Evolutionary conservation across 345 rosid genomes (phyloP).

Genomic region (Atalantia buxifolia): DNA sequence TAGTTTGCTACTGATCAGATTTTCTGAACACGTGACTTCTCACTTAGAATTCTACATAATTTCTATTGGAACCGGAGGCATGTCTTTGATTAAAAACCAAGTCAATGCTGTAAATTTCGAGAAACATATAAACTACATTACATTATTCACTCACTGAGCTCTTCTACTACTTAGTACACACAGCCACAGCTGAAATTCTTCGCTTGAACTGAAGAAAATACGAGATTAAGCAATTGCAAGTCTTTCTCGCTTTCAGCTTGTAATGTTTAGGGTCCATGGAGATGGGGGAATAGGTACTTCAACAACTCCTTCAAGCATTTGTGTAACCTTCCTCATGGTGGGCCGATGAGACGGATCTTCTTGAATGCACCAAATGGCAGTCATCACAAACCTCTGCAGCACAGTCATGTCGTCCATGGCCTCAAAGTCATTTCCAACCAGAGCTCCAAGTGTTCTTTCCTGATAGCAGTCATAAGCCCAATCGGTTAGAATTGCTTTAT

Average conservation of each 20-base stretch:
- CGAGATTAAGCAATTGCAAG: too few relatives aligned
- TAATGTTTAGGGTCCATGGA: conserved; percentile 4
- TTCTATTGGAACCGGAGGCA: background rate
- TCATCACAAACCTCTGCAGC: conserved; percentile 27
- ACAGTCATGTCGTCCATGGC: conserved; percentile 7
- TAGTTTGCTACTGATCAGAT: background rate
- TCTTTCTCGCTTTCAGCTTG: background rate
- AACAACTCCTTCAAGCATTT: conserved; percentile 48
- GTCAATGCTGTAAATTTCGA: background rate
- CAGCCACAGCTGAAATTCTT: background rate
- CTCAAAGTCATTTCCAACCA: conserved; percentile 24
- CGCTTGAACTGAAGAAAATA: background rate
- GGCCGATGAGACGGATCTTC: conserved; percentile 42
- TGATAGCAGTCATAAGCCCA: conserved; percentile 44
- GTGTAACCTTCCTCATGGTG: conserved; percentile 40
- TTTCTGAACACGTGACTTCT: background rate
- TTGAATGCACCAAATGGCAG: conserved; percentile 49
- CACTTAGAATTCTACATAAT: background rate
- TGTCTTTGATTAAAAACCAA: background rate
- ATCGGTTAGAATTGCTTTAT: conserved; percentile 37
- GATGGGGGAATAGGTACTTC: conserved; percentile 29
- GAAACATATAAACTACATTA: background rate
- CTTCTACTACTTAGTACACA: background rate
- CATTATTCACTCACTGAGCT: background rate
- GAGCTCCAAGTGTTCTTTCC: conserved; percentile 23